phyloP scores from a whole-genome alignment of 495 filamentous ascomycete genomes.

The Clohesyomyces aquaticus region DNA sequence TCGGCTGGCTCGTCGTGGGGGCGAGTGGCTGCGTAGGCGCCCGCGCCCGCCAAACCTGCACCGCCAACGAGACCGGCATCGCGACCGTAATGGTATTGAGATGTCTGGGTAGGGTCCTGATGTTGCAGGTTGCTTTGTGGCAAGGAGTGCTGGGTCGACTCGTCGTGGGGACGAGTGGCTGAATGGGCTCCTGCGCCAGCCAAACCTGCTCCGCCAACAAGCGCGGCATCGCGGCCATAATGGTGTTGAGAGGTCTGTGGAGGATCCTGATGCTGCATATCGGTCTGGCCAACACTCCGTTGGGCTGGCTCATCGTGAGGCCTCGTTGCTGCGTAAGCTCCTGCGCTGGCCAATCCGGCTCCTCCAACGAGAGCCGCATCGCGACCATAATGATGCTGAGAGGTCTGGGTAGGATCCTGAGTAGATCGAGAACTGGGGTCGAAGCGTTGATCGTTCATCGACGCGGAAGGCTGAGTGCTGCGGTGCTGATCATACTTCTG shows the following conservation, averaged over 20 bases:
- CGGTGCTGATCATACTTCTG: slow-evolving; percentile 19
- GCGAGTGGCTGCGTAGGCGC: slow-evolving; percentile 12
- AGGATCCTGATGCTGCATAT: too few relatives aligned
- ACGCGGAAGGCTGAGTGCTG: slow-evolving; percentile 21
- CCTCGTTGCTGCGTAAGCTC: slow-evolving; percentile 13
- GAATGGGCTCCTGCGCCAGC: background rate
- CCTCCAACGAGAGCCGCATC: slow-evolving; percentile 34
- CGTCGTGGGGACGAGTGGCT: background rate
- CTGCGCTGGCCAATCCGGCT: slow-evolving; percentile 25
- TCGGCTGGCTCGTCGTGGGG: slow-evolving; percentile 3
- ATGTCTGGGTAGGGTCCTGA: slow-evolving; percentile 11
- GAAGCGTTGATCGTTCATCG: slow-evolving; percentile 33
- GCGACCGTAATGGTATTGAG: slow-evolving; percentile 42
- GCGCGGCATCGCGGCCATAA: slow-evolving; percentile 37
- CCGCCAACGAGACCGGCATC: slow-evolving; percentile 34
- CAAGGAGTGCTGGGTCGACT: slow-evolving; percentile 4
- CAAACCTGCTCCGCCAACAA: slow-evolving; percentile 21
- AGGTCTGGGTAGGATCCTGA: slow-evolving; percentile 12
- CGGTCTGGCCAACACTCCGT: too few relatives aligned
- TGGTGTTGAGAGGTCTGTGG: slow-evolving; percentile 43
- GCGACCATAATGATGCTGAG: slow-evolving; percentile 42
- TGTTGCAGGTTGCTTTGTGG: too few relatives aligned
- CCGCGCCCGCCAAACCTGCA: slow-evolving; percentile 26
- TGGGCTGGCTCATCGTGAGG: slow-evolving; percentile 5
- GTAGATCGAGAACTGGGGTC: slow-evolving; percentile 23